phyloP scores from a whole-genome alignment of 2,329 filamentous ascomycete species.

The Xylariomycetidae sp. region DNA sequence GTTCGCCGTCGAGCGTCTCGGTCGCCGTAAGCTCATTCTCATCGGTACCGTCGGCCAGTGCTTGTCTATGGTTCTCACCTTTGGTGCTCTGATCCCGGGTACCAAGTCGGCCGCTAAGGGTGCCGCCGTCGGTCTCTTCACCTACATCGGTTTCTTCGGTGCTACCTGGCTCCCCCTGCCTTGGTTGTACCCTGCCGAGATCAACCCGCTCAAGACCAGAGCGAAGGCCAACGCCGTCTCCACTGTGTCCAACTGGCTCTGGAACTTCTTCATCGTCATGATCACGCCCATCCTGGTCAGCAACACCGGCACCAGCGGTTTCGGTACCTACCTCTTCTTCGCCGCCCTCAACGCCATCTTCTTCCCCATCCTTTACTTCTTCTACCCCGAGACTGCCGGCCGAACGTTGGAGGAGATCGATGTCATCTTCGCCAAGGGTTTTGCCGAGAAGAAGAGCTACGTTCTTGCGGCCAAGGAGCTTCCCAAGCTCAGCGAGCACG shows the following conservation, averaged over 20 bases:
- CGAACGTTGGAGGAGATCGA: constrained; percentile 51
- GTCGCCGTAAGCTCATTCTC: constrained; percentile 40
- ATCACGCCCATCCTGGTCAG: constrained; percentile 59
- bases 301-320: constrained; percentile 39
- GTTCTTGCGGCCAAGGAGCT: constrained; percentile 52
- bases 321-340: constrained; percentile 43
- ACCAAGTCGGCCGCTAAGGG: constrained; percentile 56
- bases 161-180: constrained; percentile 59
- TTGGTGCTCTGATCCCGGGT: constrained; percentile 59
- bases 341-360: constrained; percentile 40
- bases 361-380: constrained; percentile 41
- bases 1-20: constrained; percentile 41
- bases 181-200: constrained; percentile 51
- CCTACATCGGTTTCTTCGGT: constrained; percentile 64
- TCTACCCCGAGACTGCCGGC: constrained; percentile 46
- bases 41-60: constrained; percentile 42
- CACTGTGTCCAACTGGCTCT: constrained; percentile 44
- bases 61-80: constrained; percentile 53
- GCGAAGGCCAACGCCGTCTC: constrained; percentile 46
- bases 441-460: constrained; percentile 53
- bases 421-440: constrained; percentile 53
- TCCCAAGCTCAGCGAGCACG: constrained; percentile 43
- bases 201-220: constrained; percentile 43
- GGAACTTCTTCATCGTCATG: constrained; percentile 49
- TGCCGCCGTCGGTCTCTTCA: constrained; percentile 61